Evolutionary conservation across 306 rosid genomes (phyloP).

Genomic region (Nissolia schottii): DNA sequence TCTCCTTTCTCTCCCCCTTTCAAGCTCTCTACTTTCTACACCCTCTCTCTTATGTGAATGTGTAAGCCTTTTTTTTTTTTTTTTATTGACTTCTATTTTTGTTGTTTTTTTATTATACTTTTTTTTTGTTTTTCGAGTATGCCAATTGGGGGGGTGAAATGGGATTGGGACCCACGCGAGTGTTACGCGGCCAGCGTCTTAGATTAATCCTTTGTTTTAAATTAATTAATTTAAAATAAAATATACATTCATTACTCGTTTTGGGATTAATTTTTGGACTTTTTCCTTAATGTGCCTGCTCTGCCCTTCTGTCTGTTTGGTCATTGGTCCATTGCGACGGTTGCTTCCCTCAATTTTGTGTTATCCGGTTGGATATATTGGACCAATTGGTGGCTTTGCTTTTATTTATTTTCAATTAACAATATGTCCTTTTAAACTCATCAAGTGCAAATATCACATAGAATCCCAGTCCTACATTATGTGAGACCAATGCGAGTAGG

Average conservation of each 20-base stretch:
- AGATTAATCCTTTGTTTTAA: not conserved
- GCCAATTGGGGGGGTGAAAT: constrained; percentile 32
- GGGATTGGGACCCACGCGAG: constrained; percentile 53
- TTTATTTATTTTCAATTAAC: not conserved
- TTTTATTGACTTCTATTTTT: not conserved
- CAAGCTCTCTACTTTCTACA: constrained; percentile 2
- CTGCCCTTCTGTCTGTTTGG: constrained; percentile 1
- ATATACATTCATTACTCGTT: not conserved
- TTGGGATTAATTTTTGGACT: not conserved
- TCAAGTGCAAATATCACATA: too few species aligned
- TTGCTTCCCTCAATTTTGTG: not conserved
- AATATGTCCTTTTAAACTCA: too few species aligned
- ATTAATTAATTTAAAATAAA: not conserved
- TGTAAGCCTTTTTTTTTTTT: not conserved
- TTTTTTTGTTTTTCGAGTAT: not conserved
- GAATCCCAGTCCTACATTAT: too few species aligned
- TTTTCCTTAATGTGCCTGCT: not conserved
- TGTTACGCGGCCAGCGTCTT: constrained; percentile 32
- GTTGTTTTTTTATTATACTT: not conserved
- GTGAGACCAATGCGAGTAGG: too few species aligned
- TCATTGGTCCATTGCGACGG: constrained; percentile 25
- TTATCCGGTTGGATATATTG: not conserved
- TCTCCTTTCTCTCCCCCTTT: not conserved
- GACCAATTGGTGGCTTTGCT: not conserved
- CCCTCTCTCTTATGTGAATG: not conserved